Evolutionary conservation across 208 protist genomes (phyloP), one percentile per base, ranked within the genome.

Genomic region (Trichomonas vaginalis): DNA sequence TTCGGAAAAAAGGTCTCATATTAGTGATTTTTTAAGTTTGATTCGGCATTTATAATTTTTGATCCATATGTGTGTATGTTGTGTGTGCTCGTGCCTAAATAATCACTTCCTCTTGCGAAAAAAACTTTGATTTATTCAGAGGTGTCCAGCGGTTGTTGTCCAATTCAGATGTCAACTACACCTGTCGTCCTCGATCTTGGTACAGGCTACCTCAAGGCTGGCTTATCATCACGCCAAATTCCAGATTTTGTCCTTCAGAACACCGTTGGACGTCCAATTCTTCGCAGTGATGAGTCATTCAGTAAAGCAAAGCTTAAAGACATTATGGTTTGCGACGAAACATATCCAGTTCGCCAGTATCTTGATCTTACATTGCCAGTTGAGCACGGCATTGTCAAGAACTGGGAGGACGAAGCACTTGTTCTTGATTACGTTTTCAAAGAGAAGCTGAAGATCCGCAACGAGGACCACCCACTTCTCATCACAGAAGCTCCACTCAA

Each of bases 381-480:
- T 10, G 97, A 98, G n/a, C 99, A 99, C 96, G 99, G 99, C 87
- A 98, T 99, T 47, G 97, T 99, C 95, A 97, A 97, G 48, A 98
- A 98, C 97, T 99, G 99, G 98, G 98, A 99, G 27, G 98, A 99
- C 96, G 99, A 99, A 98, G 70, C 97, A 83, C 97, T 98, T 87
- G 88, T 99, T 32, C 99, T 98, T 98, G 97, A 99, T 96, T 98
- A 97, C 95, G 96, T 96, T 4, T 97, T 95, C 39, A 96, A 88
- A 82, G 95, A 97, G 23, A 32, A 87, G 35, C 95, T 97, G 8
- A 95, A 97, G 95, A 97, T 98, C 86, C 90, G 96, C 56, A 96
- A 97, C n/a, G 98, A 99, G 96, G 98, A 99, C 95, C 98, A 99
- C 97, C 98, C 98, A 95, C 98, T 99, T 83, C 97, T 99, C 8